Conservation (phyloP, 768 basidiomycete species). For the Scleroderma citrinum region DNA sequence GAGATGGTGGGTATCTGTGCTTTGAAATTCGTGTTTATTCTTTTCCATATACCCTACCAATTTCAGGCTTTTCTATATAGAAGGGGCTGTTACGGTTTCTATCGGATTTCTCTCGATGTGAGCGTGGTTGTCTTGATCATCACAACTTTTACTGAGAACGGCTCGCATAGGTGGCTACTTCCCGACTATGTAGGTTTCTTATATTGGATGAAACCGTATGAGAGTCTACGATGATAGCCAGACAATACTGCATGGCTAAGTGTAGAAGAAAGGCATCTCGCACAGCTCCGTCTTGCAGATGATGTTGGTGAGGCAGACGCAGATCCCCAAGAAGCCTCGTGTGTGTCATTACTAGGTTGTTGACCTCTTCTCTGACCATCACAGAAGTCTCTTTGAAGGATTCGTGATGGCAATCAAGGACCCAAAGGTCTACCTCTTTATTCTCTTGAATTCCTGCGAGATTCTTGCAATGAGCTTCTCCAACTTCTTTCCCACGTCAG, state of each 20-base stretch:
- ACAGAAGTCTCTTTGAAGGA: conserved; percentile 14
- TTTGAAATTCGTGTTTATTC: background rate
- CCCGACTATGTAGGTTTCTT: conserved; percentile 49
- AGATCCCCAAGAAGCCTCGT: conserved; percentile 56
- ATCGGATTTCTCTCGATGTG: conserved; percentile 53
- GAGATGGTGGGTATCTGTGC: conserved; percentile 48
- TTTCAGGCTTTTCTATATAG: conserved; percentile 63
- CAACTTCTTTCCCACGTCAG: conserved; percentile 53
- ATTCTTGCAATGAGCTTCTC: conserved; percentile 55
- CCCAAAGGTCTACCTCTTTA: conserved; percentile 47
- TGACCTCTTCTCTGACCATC: background rate
- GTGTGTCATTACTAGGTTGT: conserved; percentile 16
- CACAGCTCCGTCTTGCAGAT: conserved; percentile 60
- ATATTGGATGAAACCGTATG: background rate
- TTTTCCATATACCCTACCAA: background rate
- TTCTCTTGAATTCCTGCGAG: conserved; percentile 47
- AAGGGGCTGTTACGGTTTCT: conserved; percentile 59
- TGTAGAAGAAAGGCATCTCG: conserved; percentile 45
- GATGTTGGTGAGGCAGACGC: conserved; percentile 63
- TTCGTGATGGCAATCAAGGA: conserved; percentile 52
- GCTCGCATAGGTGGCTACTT: conserved; percentile 41
- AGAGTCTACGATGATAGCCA: conserved; percentile 33
- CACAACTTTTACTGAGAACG: background rate
- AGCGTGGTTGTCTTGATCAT: background rate
- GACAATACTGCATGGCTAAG: conserved; percentile 58